Base-by-base conservation (phyloP, 768 basidiomycete genomes). In the Kwoniella sp. region DNA sequence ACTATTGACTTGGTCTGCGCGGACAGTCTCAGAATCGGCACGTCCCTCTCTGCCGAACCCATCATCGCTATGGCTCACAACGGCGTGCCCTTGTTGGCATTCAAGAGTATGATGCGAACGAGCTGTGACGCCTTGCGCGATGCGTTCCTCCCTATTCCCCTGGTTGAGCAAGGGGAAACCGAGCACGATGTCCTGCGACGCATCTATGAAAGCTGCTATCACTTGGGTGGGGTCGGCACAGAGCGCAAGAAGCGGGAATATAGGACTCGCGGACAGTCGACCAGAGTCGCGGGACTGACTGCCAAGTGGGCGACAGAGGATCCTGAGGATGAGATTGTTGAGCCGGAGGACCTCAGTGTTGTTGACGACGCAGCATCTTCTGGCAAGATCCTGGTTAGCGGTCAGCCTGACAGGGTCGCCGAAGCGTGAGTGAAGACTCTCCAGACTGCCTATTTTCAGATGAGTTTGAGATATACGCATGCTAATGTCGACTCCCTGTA, bases 361-460 rank as follows among this genome's bases (percentile, higher is more conserved):
- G 46, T 63, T 0, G 56, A n/a, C n/a, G n/a, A n/a, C n/a, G n/a
- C n/a, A n/a, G n/a, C n/a, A n/a, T n/a, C n/a, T n/a, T n/a, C n/a
- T n/a, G n/a, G n/a, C n/a, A n/a, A n/a, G n/a, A 59, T 36, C 59
- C 63, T 1, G 31, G n/a, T 61, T 27, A 69, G 61, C 33, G 52
- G 56, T 14, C 59, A 63, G 29, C 56, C 64, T 3, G 51, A 46
- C 4, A 51, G 61, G 14, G 37, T 65, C n/a, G 62, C 51, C 9
- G 67, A 69, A 51, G 50, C 59, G 67, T 69, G 31, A 50, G 63
- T 59, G 14, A 7, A 17, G 48, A 19, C n/a, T 20, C 38, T 46
- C 22, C 22, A n/a, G 14, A 14, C 11, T 23, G 27, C 4, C 5
- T n/a, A 33, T 31, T n/a, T n/a, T n/a, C n/a, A 23, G 40, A 22